Evolutionary conservation across 805 yeast genomes (phyloP).

Genomic region (Suhomyces vadensis): DNA sequence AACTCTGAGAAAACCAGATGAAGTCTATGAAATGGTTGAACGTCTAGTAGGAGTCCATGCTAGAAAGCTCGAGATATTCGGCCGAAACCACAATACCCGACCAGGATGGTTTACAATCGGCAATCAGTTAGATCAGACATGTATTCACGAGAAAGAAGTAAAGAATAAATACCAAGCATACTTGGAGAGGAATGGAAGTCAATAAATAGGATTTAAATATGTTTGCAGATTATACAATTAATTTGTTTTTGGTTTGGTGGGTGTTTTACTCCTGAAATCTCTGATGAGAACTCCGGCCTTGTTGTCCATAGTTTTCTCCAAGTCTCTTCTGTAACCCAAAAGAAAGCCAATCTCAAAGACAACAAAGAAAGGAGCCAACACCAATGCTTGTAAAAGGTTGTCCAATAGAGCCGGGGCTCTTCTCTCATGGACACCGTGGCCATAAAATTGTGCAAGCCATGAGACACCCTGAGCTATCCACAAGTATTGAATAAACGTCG

Average conservation of each 20-base stretch:
- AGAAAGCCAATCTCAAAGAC: slow-evolving; percentile 71
- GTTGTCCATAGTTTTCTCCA: slow-evolving; percentile 51
- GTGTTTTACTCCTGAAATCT: slow-evolving; percentile 28
- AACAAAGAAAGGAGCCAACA: slow-evolving; percentile 90
- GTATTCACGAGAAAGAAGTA: slow-evolving; percentile 60
- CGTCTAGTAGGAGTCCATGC: slow-evolving; percentile 76
- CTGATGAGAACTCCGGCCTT: slow-evolving; percentile 42
- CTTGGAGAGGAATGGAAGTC: neutral
- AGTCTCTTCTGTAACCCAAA: slow-evolving; percentile 59
- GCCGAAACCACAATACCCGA: slow-evolving; percentile 80
- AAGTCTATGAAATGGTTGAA: slow-evolving; percentile 80
- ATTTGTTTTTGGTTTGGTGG: neutral
- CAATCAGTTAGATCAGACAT: slow-evolving; percentile 65
- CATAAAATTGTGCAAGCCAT: slow-evolving; percentile 86
- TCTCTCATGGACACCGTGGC: slow-evolving; percentile 80
- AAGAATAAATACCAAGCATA: slow-evolving; percentile 37
- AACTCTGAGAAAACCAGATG: slow-evolving; percentile 90
- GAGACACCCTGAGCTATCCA: slow-evolving; percentile 49
- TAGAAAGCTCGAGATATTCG: slow-evolving; percentile 85
- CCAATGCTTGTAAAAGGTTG: slow-evolving; percentile 78
- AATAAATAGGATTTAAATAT: neutral
- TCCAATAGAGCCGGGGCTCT: slow-evolving; percentile 87
- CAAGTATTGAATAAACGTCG: slow-evolving; percentile 26
- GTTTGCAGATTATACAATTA: neutral
- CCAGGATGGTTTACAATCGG: slow-evolving; percentile 91